Evolutionary conservation across 306 rosid genomes (phyloP).

Genomic region (Quercus alba): DNA sequence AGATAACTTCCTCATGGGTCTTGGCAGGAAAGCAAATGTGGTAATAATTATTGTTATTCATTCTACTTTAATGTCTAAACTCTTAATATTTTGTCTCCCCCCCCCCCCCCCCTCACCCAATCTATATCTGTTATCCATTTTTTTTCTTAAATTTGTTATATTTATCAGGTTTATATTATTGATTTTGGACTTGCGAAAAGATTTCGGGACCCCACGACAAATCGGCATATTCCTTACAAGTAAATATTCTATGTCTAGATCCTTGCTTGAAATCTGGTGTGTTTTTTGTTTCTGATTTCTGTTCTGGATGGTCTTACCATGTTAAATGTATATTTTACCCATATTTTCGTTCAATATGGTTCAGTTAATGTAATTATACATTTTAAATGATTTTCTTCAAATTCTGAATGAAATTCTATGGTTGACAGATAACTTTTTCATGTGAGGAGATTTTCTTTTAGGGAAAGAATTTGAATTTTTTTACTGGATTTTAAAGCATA

Average conservation of each 20-base stretch:
- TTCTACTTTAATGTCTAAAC: constrained; percentile 10
- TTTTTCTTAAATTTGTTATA: constrained; percentile 17
- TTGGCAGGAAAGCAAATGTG: constrained; percentile 89
- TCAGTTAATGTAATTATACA: neutral
- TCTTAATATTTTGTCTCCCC: constrained; percentile 5
- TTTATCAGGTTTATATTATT: constrained; percentile 62
- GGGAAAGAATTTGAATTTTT: neutral
- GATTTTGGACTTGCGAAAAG: constrained; percentile 90
- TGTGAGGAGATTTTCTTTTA: neutral
- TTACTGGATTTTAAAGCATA: neutral
- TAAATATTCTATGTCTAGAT: constrained; percentile 17
- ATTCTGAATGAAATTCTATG: neutral
- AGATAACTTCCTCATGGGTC: constrained; percentile 97
- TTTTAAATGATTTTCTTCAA: constrained; percentile 1
- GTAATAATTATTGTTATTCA: constrained; percentile 32
- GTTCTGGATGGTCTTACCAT: constrained; percentile 13
- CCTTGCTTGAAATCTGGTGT: neutral
- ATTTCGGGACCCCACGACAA: constrained; percentile 60
- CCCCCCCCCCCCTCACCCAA: neutral
- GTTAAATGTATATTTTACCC: neutral
- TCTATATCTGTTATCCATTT: neutral
- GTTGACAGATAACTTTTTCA: neutral
- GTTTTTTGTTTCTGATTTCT: constrained; percentile 9
- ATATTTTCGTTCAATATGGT: neutral
- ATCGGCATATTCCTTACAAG: constrained; percentile 81